phyloP scores from a whole-genome alignment of 108 stramenopile genomes.

The Cyclotella choctawhatcheeana region DNA sequence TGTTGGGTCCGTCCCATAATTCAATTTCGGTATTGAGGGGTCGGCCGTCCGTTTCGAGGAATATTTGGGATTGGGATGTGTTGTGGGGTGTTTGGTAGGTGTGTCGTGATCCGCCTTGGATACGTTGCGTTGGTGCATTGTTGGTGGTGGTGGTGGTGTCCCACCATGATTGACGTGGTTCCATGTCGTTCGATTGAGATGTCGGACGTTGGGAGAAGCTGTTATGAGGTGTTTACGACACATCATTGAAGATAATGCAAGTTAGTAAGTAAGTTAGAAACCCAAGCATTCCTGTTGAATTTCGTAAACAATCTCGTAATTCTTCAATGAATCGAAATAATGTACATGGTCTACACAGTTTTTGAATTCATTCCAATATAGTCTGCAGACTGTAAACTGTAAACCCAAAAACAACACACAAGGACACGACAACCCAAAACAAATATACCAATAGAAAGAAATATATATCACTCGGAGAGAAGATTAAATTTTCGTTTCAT shows the following conservation, averaged over 20 bases:
- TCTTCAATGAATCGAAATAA: too few species aligned
- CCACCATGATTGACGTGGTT: constrained; percentile 41
- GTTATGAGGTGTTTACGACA: not conserved
- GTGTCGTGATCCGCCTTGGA: constrained; percentile 45
- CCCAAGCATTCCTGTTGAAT: too few species aligned
- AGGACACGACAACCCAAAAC: not conserved
- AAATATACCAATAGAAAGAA: too few species aligned
- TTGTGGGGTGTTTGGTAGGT: constrained; percentile 30
- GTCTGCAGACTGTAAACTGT: not conserved
- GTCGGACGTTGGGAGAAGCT: constrained; percentile 39
- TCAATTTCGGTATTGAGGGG: constrained; percentile 51
- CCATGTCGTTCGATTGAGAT: constrained; percentile 1
- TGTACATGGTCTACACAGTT: not conserved
- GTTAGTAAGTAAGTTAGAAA: too few species aligned
- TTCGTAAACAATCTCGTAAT: too few species aligned
- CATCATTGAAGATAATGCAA: not conserved
- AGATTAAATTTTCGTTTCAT: constrained; percentile 21
- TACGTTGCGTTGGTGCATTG: constrained; percentile 17
- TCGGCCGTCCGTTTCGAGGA: constrained; percentile 50
- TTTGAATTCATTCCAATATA: not conserved
- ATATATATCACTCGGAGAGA: constrained; percentile 25
- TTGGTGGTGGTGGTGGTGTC: constrained; percentile 16
- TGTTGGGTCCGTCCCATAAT: constrained; percentile 61
- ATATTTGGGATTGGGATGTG: constrained; percentile 32
- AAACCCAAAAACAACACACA: not conserved